Base-by-base conservation (phyloP, 2,329 filamentous ascomycete genomes). In the Elsinoe australis region DNA sequence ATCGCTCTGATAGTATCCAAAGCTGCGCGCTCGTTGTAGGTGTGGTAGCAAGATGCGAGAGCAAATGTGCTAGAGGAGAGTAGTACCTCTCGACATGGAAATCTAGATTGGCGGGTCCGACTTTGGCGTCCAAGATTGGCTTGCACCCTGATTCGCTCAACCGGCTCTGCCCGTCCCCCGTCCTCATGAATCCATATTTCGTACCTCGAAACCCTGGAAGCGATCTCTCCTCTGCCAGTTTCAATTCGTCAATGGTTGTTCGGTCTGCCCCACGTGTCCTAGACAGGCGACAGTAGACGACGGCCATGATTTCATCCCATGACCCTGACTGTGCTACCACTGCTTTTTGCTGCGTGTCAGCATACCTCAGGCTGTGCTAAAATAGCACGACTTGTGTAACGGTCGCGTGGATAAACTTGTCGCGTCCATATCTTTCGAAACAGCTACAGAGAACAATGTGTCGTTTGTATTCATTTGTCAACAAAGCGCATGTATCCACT, bases 291-390 rank as follows among this genome's bases (percentile, higher is more conserved):
- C 38, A 3, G 12, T 28, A 42, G 38, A 29, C 38, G 38, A 29
- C 21, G 12, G 39, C 35, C 35, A 31, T 31, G 39, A 44, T 24
- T 44, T 44, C 39, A 44, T n/a, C 39, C 19, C 39, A 44, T 44
- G 39, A 44, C 39, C 26, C 24, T 29, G 24, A 44, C 6, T 29
- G 26, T 12, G 12, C 26, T 12, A 29, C 26, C 24, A 12, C 39
- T 44, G 10, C 15, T 12, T 29, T 44, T 15, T 15, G 18, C 8
- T 7, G 10, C 22, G 3, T 44, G 39, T 26, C 35, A 39, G 35
- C 35, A 39, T 9, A 24, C 17, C 15, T n/a, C 15, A 24, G 35
- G n/a, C n/a, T n/a, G n/a, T n/a, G 24, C 35, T 14, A 24, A 15
- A 39, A 19, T 29, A 8, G 4, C n/a, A 24, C 39, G 24, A 19